Base-by-base conservation (phyloP, 2,329 filamentous ascomycete genomes). In the Teratosphaeriaceae sp. region DNA sequence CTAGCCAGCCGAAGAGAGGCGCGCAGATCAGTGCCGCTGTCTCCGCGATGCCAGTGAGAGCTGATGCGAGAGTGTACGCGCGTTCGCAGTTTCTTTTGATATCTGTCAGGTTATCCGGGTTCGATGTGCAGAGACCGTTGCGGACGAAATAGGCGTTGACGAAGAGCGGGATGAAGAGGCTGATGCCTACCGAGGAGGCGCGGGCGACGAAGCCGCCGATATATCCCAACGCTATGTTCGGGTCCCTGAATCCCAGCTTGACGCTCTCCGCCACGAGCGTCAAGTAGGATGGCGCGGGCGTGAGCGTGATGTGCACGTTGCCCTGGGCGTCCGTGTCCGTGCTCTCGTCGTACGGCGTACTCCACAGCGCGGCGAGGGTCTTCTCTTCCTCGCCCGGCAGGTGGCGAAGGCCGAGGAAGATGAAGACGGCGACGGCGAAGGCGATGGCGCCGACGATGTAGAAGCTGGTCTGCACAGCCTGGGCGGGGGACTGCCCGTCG, bases 191-290 rank as follows among this genome's bases (percentile, higher is more conserved):
- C 0, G 88, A 95, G 1, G 89, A 96, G 6, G 92, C 89, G 43
- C 92, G 81, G 8, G 89, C 90, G 2, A 98, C 90, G 57, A 97
- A 96, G 1, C 92, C 92, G 49, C 90, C 92, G 0, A 97, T 70
- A 58, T 97, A 98, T 21, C 85, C 90, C 0, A 97, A 74, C 15
- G 80, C 82, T 48, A 98, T 94, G 53, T 84, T 78, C 8, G 80
- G 74, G 59, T 94, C 85, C 7, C 72, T 79, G 55, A 88, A 79
- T 12, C 85, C 89, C 9, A 94, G 74, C 5, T 58, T 54, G 8
- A 73, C 42, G 27, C 69, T 65, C 20, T 66, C 59, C 20, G 59
- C 55, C 35, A 72, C 65, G 12, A 72, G 58, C 5, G 57, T 56
- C 2, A 65, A 58, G 45, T 71, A 79, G 54, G 54, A 89, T 62